Conservation (phyloP, 108 stramenopile species). For the Cylindrotheca closterium region DNA sequence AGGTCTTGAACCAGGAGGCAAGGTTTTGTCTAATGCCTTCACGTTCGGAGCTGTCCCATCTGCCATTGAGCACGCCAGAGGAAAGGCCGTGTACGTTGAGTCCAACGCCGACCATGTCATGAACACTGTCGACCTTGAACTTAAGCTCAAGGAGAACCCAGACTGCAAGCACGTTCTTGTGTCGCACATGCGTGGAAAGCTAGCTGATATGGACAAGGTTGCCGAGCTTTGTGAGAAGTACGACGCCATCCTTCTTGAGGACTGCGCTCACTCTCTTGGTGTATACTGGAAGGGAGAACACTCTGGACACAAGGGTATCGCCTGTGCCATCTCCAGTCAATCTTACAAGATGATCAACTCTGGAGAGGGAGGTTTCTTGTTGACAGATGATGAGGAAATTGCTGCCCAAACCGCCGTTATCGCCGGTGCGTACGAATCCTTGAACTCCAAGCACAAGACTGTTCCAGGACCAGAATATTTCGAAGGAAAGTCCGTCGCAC, state of each 20-base stretch:
- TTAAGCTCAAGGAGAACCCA: constrained; percentile 72
- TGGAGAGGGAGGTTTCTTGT: constrained; percentile 89
- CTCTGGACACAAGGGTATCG: constrained; percentile 81
- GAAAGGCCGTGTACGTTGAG: constrained; percentile 87
- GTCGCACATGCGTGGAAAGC: constrained; percentile 93
- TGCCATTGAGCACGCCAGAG: constrained; percentile 83
- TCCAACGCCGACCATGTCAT: constrained; percentile 80
- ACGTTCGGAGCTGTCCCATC: constrained; percentile 85
- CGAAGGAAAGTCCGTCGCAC: constrained; percentile 40
- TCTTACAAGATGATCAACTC: constrained; percentile 92
- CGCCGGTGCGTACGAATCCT: constrained; percentile 87
- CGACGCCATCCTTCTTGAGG: constrained; percentile 74
- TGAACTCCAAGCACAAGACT: constrained; percentile 68
- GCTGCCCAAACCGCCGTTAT: constrained; percentile 76
- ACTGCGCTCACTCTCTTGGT: constrained; percentile 89
- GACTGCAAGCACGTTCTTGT: constrained; percentile 80
- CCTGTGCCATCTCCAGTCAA: constrained; percentile 70
- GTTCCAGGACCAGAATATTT: constrained; percentile 69
- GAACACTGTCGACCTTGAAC: constrained; percentile 75
- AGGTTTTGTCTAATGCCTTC: constrained; percentile 90
- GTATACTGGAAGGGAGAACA: constrained; percentile 78
- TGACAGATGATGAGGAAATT: constrained; percentile 76
- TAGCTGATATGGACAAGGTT: constrained; percentile 86
- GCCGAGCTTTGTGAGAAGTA: constrained; percentile 66
- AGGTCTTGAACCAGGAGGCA: constrained; percentile 74